Conservation (phyloP, 805 yeast species). For the Saturnispora silvae region DNA sequence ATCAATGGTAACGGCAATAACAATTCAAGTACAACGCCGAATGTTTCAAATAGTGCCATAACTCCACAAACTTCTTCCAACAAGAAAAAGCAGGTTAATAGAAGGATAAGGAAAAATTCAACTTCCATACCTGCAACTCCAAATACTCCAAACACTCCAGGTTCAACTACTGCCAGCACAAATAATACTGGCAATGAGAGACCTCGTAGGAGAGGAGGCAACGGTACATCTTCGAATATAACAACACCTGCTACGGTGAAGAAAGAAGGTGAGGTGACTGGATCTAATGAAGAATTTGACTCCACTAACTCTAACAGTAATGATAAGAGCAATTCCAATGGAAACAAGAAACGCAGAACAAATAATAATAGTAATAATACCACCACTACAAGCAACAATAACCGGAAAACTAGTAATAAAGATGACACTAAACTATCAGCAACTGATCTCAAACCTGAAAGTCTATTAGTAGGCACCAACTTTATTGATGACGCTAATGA, state of each 20-base stretch:
- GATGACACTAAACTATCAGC: not conserved
- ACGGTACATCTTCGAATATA: conserved; percentile 11
- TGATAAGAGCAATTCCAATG: conserved; percentile 4
- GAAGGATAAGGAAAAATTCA: conserved; percentile 19
- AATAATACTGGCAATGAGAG: conserved; percentile 5
- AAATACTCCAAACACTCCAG: conserved; percentile 22
- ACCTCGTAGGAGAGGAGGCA: conserved; percentile 16
- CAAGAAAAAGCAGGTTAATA: conserved; percentile 13
- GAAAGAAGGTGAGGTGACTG: conserved; percentile 17
- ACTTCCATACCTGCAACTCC: conserved; percentile 27
- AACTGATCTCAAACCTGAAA: not conserved
- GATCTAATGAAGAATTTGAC: conserved; percentile 7
- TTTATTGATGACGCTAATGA: conserved; percentile 27
- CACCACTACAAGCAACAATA: not conserved
- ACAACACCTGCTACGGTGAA: conserved; percentile 22
- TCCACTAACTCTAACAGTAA: too few relatives aligned
- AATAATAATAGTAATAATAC: too few relatives aligned
- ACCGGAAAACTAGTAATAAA: not conserved
- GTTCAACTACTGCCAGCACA: conserved; percentile 8
- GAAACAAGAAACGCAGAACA: not conserved
- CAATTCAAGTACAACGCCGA: too few relatives aligned
- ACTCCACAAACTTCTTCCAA: too few relatives aligned
- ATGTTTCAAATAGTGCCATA: too few relatives aligned
- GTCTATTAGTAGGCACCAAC: not conserved
- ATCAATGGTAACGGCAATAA: too few relatives aligned